Evolutionary conservation across 495 filamentous ascomycete genomes (phyloP), one percentile per base, ranked within the genome.

Genomic region (Xanthoparmelia taractica): DNA sequence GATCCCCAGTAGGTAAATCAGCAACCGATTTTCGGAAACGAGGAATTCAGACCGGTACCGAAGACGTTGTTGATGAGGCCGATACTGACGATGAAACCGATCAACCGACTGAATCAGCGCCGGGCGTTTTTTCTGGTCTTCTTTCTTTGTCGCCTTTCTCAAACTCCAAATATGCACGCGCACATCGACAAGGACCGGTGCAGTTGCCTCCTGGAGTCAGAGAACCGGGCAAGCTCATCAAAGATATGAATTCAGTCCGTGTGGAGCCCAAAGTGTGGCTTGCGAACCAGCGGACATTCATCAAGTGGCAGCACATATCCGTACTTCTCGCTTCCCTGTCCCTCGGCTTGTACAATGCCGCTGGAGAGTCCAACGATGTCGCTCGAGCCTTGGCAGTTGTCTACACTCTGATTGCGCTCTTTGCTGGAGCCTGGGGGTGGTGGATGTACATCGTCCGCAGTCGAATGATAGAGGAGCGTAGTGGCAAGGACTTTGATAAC

Each of bases 191-290:
- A 43, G 65, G 69, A 10, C 68, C 74, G 33, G 67, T 73, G 27
- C 60, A 73, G 62, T 77, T 98, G 31, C 94, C 94, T 0, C 87
- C 89, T 7, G 95, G 95, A 25, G 89, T 98, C n/a, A 81, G 77
- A 38, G 84, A 93, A 63, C 94, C 94, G 13, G 84, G 81, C 1
- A 79, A 81, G 54, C 91, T 92, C 83, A 87, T 98, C 77, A 98
- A 97, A 78, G 93, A 98, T 73, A 79, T 88, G 0, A 92, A 93
- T 0, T 90, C 91, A 1, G 80, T 97, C 40, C 84, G 89, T 59
- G 91, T 98, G 45, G 94, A 98, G 74, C 89, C 90, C 47, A 98
- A 98, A 75, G 93, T 98, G 8, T 98, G 94, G 92, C 87, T 98
- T 40, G 94, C 94, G 57, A 98, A 98, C 72, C 90, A 98, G 76